Percentiles rank a stretch among this genome's conserved stretches.
Conservation (phyloP, 805 yeast genomes). For the Lachancea quebecensis region DNA sequence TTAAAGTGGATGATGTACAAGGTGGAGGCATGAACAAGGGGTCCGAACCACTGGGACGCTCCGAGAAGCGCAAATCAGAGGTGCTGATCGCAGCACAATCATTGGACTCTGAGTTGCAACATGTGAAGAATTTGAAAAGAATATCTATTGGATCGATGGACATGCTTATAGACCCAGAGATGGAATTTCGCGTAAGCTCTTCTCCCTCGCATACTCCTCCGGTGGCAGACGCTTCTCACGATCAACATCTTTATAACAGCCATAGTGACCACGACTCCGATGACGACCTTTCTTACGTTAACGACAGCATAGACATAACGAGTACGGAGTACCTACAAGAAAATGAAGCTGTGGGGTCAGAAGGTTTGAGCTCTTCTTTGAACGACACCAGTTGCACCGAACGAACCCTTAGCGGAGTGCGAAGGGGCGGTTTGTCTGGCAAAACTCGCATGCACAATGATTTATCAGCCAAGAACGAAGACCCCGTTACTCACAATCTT, state of each 20-base stretch:
- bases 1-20: background rate
- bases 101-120: constrained; percentile 65
- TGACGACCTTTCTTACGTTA: constrained; percentile 9
- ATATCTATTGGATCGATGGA: constrained; percentile 57
- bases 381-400: background rate
- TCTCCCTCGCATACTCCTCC: constrained; percentile 15
- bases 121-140: constrained; percentile 67
- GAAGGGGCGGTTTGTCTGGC: constrained; percentile 15
- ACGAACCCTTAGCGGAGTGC: constrained; percentile 9
- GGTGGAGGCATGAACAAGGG: background rate
- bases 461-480: background rate
- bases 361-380: background rate
- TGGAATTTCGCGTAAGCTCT: constrained; percentile 41
- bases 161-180: constrained; percentile 59
- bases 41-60: background rate
- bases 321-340: constrained; percentile 24
- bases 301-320: constrained; percentile 26
- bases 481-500: constrained; percentile 37
- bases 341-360: background rate
- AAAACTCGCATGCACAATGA: background rate
- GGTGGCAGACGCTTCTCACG: constrained; percentile 6
- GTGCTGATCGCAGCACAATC: constrained; percentile 64
- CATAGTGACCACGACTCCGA: constrained; percentile 3
- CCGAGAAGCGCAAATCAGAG: constrained; percentile 37
- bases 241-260: constrained; percentile 1